These are phyloP conservation scores for Carex pumila DNA, from an alignment of 176 grass and related monocot species.

Conservation along the genomic window DNA sequence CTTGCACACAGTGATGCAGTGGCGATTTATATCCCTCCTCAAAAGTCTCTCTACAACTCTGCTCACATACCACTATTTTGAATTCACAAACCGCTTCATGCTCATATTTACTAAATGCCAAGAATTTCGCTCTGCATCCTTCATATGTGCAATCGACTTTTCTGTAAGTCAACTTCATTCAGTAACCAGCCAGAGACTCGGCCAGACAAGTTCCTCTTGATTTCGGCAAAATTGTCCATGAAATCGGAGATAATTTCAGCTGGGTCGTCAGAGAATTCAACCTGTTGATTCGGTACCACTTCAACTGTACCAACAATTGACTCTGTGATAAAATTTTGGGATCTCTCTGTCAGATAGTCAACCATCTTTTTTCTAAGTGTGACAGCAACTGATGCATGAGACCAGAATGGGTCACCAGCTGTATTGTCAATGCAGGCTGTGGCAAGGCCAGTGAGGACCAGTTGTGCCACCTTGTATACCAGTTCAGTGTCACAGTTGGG, in stretches of 20 bases:
- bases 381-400: constrained; percentile 46
- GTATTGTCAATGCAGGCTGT: constrained; percentile 57
- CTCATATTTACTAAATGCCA: constrained; percentile 36
- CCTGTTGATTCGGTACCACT: constrained; percentile 13
- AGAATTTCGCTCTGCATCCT: constrained; percentile 25
- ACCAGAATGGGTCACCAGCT: constrained; percentile 56
- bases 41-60: constrained; percentile 51
- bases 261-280: constrained; percentile 50
- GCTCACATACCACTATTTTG: constrained; percentile 66
- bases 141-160: not conserved
- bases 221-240: constrained; percentile 66
- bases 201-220: constrained; percentile 78
- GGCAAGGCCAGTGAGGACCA: constrained; percentile 63
- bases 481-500: constrained; percentile 52
- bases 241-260: constrained; percentile 58
- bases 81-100: constrained; percentile 50
- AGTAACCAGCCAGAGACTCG: constrained; percentile 80
- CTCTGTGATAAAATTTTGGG: constrained; percentile 64
- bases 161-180: constrained; percentile 68
- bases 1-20: constrained; percentile 79
- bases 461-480: constrained; percentile 60
- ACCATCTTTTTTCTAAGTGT: constrained; percentile 73
- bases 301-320: constrained; percentile 33
- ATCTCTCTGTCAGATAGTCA: constrained; percentile 53
- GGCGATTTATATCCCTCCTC: constrained; percentile 75